These are phyloP conservation scores for Penicillium sp. DNA, from an alignment of 2,329 filamentous ascomycete genomes.

Conservation along the genomic window DNA sequence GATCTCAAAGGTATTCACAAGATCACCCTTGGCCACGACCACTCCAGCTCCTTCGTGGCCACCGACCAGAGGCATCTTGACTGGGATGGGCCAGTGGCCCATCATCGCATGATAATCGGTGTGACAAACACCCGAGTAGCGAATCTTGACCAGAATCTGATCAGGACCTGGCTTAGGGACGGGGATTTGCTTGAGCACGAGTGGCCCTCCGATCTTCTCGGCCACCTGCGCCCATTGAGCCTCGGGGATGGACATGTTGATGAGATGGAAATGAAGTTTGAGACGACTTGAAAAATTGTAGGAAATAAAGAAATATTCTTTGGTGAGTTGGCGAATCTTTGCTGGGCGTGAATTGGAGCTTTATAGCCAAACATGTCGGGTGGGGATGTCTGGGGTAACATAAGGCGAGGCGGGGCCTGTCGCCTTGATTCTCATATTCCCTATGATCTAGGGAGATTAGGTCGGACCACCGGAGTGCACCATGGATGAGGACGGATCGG, in stretches of 20 bases:
- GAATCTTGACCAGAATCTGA: slow-evolving; percentile 87
- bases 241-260: slow-evolving; percentile 58
- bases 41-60: slow-evolving; percentile 73
- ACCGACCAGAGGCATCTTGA: slow-evolving; percentile 80
- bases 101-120: slow-evolving; percentile 78
- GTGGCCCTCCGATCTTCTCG: slow-evolving; percentile 72
- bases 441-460: not conserved
- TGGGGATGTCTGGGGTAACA: not conserved
- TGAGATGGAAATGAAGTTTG: not conserved
- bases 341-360: not conserved
- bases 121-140: slow-evolving; percentile 87
- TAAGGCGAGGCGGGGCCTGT: not conserved
- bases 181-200: slow-evolving; percentile 58
- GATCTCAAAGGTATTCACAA: slow-evolving; percentile 71
- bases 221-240: slow-evolving; percentile 92
- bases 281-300: not conserved
- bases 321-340: not conserved
- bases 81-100: slow-evolving; percentile 80
- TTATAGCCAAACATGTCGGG: not conserved
- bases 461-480: slow-evolving; percentile 4
- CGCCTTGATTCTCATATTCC: not conserved
- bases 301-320: not conserved
- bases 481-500: not conserved
- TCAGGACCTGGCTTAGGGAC: slow-evolving; percentile 78
- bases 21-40: slow-evolving; percentile 70